phyloP scores from a whole-genome alignment of 306 rosid species.

The Malus sylvestris region DNA sequence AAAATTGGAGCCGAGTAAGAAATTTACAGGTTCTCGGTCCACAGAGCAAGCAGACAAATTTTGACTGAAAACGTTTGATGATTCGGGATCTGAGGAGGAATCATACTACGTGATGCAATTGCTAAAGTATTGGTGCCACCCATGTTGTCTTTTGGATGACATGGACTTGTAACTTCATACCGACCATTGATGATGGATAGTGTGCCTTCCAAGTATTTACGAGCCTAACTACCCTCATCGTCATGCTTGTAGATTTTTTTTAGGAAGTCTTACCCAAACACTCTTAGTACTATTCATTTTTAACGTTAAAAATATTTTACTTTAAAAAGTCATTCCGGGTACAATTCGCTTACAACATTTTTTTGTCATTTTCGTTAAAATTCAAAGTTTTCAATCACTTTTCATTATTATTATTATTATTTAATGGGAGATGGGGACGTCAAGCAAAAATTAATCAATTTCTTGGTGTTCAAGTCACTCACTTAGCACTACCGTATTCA shows the following conservation, averaged over 20 bases:
- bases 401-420: not conserved
- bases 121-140: not conserved
- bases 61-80: not conserved
- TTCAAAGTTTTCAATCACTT: no score
- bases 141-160: not conserved
- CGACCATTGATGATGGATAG: not conserved
- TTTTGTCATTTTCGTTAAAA: no score
- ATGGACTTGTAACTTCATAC: not conserved
- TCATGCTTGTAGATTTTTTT: not conserved
- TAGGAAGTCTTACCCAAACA: no score
- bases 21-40: not conserved
- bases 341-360: rapidly evolving
- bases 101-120: not conserved
- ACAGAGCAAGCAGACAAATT: not conserved
- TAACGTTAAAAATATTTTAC: no score
- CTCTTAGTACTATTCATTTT: rapidly evolving
- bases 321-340: rapidly evolving
- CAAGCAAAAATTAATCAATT: no score
- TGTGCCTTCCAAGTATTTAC: not conserved
- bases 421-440: no score
- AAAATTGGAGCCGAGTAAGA: not conserved
- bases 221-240: not conserved
- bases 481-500: no score
- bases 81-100: not conserved
- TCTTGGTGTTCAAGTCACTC: no score